Evolutionary conservation across 805 yeast genomes (phyloP).

Genomic region (Tetrapisispora iriomotensis): DNA sequence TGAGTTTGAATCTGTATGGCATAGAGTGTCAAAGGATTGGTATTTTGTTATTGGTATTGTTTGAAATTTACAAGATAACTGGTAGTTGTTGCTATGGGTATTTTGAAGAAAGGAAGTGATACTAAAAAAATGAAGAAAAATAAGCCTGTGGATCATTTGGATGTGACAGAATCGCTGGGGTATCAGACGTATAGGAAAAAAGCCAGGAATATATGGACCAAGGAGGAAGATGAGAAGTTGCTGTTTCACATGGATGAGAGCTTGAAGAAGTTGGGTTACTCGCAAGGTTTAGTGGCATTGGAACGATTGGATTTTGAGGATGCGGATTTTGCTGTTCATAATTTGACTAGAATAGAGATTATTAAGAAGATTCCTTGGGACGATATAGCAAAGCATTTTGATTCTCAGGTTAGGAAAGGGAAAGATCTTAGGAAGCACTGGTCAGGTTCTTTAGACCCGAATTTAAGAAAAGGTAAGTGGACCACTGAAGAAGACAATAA

Average conservation of each 20-base stretch:
- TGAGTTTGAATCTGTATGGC: no score
- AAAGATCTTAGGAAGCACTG: conserved; percentile 85
- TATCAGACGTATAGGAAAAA: conserved; percentile 61
- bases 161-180: conserved; percentile 61
- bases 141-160: conserved; percentile 29
- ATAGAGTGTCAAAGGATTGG: neutral
- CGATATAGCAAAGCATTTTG: conserved; percentile 37
- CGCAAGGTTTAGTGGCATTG: conserved; percentile 28
- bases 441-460: conserved; percentile 79
- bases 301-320: conserved; percentile 10
- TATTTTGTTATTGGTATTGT: neutral
- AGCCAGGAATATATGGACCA: conserved; percentile 62
- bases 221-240: conserved; percentile 59
- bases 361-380: conserved; percentile 52
- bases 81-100: no score
- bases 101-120: neutral
- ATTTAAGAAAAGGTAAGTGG: conserved; percentile 78
- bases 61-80: no score
- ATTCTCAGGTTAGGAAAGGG: conserved; percentile 46
- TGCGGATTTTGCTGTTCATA: neutral
- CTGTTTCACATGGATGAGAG: conserved; percentile 34
- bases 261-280: conserved; percentile 28
- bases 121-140: neutral
- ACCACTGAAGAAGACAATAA: conserved; percentile 66
- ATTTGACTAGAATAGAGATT: conserved; percentile 19